These are phyloP conservation scores for Cystobasidium tubakii DNA, from an alignment of 768 basidiomycete species.

Conservation along the genomic window DNA sequence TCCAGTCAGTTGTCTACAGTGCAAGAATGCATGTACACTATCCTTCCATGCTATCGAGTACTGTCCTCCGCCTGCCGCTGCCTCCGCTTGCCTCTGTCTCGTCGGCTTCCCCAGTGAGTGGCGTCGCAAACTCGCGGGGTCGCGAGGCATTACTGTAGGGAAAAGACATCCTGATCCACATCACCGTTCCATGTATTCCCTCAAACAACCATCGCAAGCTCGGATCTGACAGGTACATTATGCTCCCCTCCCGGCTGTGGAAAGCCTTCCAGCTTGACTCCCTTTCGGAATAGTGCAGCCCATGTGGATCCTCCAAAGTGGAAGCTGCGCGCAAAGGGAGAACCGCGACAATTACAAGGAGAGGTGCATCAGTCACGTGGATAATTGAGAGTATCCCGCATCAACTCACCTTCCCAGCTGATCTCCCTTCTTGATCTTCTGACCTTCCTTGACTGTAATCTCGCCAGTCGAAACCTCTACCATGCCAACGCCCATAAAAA, in stretches of 20 bases:
- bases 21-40: too few species aligned
- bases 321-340: constrained; percentile 49
- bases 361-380: neutral
- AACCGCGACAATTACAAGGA: neutral
- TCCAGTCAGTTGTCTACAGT: too few species aligned
- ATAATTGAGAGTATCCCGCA: neutral
- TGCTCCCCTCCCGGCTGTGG: constrained; percentile 46
- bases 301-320: constrained; percentile 62
- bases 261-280: constrained; percentile 49
- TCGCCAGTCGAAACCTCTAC: constrained; percentile 62
- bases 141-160: too few species aligned
- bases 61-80: too few species aligned
- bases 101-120: too few species aligned
- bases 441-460: constrained; percentile 54
- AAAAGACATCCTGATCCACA: too few species aligned
- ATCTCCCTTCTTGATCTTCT: constrained; percentile 56
- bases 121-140: too few species aligned
- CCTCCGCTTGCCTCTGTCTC: too few species aligned
- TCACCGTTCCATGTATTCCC: too few species aligned
- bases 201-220: constrained; percentile 33
- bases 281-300: constrained; percentile 54
- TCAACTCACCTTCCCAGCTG: constrained; percentile 57
- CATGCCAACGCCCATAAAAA: constrained; percentile 60
- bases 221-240: constrained; percentile 48
- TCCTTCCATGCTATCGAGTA: too few species aligned